Evolutionary conservation across 192 early-diverging fungal species (phyloP).

Genomic region (Coemansia sp.): DNA sequence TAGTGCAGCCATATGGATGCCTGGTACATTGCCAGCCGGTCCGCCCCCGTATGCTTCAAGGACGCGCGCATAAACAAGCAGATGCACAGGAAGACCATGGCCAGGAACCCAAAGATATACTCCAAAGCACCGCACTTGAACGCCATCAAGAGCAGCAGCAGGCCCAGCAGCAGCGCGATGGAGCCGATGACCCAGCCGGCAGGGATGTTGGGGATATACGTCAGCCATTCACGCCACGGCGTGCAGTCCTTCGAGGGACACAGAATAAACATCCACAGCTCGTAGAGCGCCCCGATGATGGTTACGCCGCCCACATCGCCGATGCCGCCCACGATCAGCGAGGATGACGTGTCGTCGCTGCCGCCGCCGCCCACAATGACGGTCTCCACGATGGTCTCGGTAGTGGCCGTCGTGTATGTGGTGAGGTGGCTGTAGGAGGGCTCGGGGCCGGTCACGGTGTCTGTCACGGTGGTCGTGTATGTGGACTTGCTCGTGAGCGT

Average conservation of each 20-base stretch:
- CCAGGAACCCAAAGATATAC: slow-evolving; percentile 43
- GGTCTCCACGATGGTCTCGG: slow-evolving; percentile 20
- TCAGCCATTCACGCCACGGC: slow-evolving; percentile 52
- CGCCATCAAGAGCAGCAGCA: slow-evolving; percentile 33
- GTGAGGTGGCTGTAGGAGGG: slow-evolving; percentile 25
- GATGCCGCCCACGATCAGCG: slow-evolving; percentile 31
- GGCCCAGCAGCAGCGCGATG: slow-evolving; percentile 34
- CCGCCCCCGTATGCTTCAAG: slow-evolving; percentile 14
- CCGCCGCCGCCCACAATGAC: slow-evolving; percentile 10
- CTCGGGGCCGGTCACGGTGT: slow-evolving; percentile 9
- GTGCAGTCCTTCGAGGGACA: slow-evolving; percentile 44
- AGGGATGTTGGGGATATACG: slow-evolving; percentile 45
- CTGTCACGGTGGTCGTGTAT: slow-evolving; percentile 29
- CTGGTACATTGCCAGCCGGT: slow-evolving; percentile 43
- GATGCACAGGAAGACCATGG: slow-evolving; percentile 32
- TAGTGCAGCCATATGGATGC: slow-evolving; percentile 47
- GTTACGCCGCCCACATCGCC: slow-evolving; percentile 42
- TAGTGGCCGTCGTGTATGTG: slow-evolving; percentile 37
- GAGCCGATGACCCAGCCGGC: slow-evolving; percentile 48
- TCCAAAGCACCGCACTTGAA: slow-evolving; percentile 46
- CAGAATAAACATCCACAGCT: slow-evolving; percentile 52
- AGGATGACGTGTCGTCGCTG: slow-evolving; percentile 10
- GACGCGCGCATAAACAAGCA: slow-evolving; percentile 39
- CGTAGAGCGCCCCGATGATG: slow-evolving; percentile 36
- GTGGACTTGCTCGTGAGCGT: slow-evolving; percentile 2